These are phyloP conservation scores for Wickerhamomyces sp. DNA, from an alignment of 1,139 yeast genomes.

Conservation along the genomic window DNA sequence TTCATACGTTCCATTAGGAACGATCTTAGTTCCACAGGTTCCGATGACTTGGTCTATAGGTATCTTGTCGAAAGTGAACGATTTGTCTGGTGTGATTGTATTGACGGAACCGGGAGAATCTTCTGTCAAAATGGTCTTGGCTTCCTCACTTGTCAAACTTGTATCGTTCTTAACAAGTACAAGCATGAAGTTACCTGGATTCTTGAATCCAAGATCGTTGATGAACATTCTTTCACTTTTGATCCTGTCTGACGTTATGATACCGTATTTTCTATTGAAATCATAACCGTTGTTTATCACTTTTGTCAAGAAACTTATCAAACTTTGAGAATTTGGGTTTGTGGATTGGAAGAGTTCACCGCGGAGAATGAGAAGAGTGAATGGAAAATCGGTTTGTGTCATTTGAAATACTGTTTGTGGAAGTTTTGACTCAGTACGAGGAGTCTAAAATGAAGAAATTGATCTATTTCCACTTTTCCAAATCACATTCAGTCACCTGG, in stretches of 20 bases:
- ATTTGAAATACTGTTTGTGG: too few relatives aligned
- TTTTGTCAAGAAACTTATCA: slow-evolving; percentile 3
- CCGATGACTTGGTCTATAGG: slow-evolving; percentile 30
- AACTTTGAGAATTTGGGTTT: slow-evolving; percentile 1
- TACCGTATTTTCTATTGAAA: slow-evolving; percentile 36
- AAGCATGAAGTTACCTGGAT: slow-evolving; percentile 15
- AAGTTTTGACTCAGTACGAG: too few relatives aligned
- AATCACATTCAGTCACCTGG: too few relatives aligned
- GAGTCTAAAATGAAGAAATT: too few relatives aligned
- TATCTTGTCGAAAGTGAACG: slow-evolving; percentile 25
- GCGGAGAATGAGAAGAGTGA: background rate
- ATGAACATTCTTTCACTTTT: slow-evolving; percentile 27
- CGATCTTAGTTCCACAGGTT: slow-evolving; percentile 39
- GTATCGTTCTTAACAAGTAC: slow-evolving; percentile 8
- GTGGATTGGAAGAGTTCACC: background rate
- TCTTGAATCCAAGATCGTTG: slow-evolving; percentile 28
- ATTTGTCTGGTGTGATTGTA: slow-evolving; percentile 14
- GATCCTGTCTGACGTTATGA: slow-evolving; percentile 41
- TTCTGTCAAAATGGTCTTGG: background rate
- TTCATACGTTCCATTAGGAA: slow-evolving; percentile 8
- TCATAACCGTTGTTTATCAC: slow-evolving; percentile 44
- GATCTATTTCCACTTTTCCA: too few relatives aligned
- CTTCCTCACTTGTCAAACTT: background rate
- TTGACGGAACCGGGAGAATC: background rate
- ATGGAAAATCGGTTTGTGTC: too few relatives aligned